These are phyloP conservation scores for Fusarium gaditjirri DNA, from an alignment of 2,329 filamentous ascomycete species.

Conservation along the genomic window DNA sequence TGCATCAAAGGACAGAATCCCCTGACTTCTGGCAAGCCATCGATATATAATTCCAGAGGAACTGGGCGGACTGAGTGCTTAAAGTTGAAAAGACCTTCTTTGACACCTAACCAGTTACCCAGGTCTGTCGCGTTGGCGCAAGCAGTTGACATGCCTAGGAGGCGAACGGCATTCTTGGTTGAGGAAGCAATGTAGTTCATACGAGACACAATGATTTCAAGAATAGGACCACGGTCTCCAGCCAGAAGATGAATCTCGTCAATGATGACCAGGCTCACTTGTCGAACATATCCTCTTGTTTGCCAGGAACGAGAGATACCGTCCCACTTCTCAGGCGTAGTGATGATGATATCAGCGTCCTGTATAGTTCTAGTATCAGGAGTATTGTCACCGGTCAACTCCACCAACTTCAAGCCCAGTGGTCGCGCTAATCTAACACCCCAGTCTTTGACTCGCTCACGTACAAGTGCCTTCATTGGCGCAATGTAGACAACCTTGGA, in stretches of 20 bases:
- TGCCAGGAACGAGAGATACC: constrained; percentile 99
- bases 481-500: constrained; percentile 99
- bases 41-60: constrained; percentile 94
- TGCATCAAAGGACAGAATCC: constrained; percentile 99
- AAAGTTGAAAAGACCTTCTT: constrained; percentile 96
- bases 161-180: constrained; percentile 85
- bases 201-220: constrained; percentile 92
- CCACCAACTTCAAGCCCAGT: constrained; percentile 89
- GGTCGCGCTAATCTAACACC: constrained; percentile 80
- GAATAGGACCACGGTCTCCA: constrained; percentile 93
- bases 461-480: constrained; percentile 98
- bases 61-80: constrained; percentile 96
- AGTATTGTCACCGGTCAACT: constrained; percentile 96
- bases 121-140: constrained; percentile 96
- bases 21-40: constrained; percentile 93
- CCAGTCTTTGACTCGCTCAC: constrained; percentile 97
- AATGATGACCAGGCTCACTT: constrained; percentile 96
- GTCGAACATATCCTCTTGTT: constrained; percentile 92
- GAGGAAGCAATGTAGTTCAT: constrained; percentile 99
- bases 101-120: constrained; percentile 96
- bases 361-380: constrained; percentile 95
- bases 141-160: constrained; percentile 99
- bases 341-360: constrained; percentile 97
- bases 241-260: constrained; percentile 98
- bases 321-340: constrained; percentile 99